These are phyloP conservation scores for Sordariomycetes sp. DNA, from an alignment of 2,329 filamentous ascomycete species.

Conservation along the genomic window DNA sequence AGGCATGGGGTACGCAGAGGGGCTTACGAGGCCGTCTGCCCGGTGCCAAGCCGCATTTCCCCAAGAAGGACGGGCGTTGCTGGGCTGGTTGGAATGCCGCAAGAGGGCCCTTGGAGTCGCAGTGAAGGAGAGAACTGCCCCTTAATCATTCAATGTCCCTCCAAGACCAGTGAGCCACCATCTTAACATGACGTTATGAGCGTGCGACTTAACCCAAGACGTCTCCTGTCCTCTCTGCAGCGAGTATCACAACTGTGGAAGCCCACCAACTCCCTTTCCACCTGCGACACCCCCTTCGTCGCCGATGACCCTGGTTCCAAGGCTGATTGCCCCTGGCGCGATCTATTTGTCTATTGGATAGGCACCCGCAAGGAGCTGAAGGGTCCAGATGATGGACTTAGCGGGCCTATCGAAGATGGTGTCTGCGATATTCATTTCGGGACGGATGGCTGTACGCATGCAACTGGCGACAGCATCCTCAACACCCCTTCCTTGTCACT, in stretches of 20 bases:
- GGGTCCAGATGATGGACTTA: constrained; percentile 65
- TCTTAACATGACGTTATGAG: constrained; percentile 4
- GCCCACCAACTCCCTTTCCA: constrained; percentile 66
- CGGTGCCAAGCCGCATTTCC: too few relatives aligned
- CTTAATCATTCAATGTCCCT: neutral
- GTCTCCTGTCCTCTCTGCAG: constrained; percentile 7
- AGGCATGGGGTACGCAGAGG: too few relatives aligned
- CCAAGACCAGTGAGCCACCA: constrained; percentile 5
- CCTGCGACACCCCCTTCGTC: constrained; percentile 81
- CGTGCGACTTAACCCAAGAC: neutral
- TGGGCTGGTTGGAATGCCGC: too few relatives aligned
- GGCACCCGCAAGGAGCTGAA: constrained; percentile 54
- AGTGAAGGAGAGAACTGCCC: too few relatives aligned
- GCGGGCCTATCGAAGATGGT: constrained; percentile 37
- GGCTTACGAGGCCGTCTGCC: too few relatives aligned
- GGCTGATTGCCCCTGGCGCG: constrained; percentile 57
- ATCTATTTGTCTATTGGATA: constrained; percentile 85
- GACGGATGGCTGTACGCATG: constrained; percentile 29
- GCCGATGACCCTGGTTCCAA: constrained; percentile 92
- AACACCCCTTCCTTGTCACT: constrained; percentile 35
- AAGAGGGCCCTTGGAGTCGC: too few relatives aligned
- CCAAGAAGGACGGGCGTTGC: too few relatives aligned
- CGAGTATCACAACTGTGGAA: constrained; percentile 34
- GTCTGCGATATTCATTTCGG: constrained; percentile 78
- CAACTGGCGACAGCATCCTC: constrained; percentile 54